phyloP scores from a whole-genome alignment of 2,329 filamentous ascomycete species.

The Penicillium sp. region DNA sequence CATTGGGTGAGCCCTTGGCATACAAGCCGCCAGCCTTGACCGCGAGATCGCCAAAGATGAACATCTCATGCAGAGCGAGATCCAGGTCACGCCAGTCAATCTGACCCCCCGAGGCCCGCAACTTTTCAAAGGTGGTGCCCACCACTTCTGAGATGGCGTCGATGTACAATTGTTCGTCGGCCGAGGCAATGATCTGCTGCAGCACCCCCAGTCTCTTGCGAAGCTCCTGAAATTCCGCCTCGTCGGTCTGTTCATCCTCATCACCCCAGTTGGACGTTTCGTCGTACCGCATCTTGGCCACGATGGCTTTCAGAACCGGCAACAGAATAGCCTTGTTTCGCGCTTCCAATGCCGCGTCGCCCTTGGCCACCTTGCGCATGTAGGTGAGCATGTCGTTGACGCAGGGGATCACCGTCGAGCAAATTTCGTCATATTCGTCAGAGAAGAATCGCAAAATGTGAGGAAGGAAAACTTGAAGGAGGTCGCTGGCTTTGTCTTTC shows the following conservation, averaged over 20 bases:
- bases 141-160: constrained; percentile 82
- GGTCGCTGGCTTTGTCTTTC: constrained; percentile 68
- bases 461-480: constrained; percentile 73
- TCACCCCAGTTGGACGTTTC: constrained; percentile 90
- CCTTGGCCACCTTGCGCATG: constrained; percentile 69
- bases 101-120: constrained; percentile 65
- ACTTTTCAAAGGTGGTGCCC: constrained; percentile 75
- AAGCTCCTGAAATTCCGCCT: constrained; percentile 94
- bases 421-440: constrained; percentile 97
- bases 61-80: constrained; percentile 91
- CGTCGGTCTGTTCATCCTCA: constrained; percentile 90
- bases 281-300: constrained; percentile 95
- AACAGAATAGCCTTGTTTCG: constrained; percentile 78
- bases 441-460: constrained; percentile 90
- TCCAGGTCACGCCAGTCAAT: constrained; percentile 95
- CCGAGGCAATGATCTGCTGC: constrained; percentile 85
- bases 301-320: constrained; percentile 83
- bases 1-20: constrained; percentile 74
- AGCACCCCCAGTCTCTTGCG: constrained; percentile 82
- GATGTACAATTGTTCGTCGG: constrained; percentile 83
- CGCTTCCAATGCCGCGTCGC: constrained; percentile 57
- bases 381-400: constrained; percentile 89
- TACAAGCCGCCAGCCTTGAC: constrained; percentile 82
- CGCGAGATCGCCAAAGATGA: constrained; percentile 89
- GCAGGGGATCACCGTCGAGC: constrained; percentile 88